These are phyloP conservation scores for Verruconis gallopava DNA, from an alignment of 2,329 filamentous ascomycete species.

Conservation along the genomic window DNA sequence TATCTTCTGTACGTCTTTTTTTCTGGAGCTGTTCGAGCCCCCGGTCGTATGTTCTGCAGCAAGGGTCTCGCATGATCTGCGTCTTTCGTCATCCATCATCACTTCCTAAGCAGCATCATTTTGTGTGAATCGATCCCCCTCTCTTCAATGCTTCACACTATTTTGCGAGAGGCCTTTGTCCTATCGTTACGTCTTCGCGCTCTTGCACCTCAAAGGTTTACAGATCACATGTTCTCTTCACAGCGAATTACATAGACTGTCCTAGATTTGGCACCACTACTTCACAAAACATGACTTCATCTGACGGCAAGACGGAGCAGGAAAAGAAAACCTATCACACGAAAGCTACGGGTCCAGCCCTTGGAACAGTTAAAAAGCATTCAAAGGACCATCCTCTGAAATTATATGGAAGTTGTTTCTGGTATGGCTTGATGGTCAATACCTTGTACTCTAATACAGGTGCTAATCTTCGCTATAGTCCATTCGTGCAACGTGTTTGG, in stretches of 20 bases:
- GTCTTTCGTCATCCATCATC: background rate
- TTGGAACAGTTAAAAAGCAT: conserved; percentile 56
- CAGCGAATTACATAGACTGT: no score
- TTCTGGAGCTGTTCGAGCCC: background rate
- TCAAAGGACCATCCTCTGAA: conserved; percentile 59
- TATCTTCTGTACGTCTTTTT: no score
- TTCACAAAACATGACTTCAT: background rate
- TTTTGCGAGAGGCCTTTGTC: no score
- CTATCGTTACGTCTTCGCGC: no score
- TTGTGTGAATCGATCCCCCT: no score
- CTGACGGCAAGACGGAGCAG: conserved; percentile 4
- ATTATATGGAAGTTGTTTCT: conserved; percentile 73
- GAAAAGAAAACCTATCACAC: conserved; percentile 54
- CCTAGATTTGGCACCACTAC: no score
- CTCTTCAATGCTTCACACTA: no score
- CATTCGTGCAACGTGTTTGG: conserved; percentile 50
- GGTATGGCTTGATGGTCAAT: conserved; percentile 37
- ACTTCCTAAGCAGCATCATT: no score
- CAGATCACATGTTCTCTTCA: no score
- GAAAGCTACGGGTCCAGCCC: conserved; percentile 58
- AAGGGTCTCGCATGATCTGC: background rate
- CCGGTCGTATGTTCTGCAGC: background rate
- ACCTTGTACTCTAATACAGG: no score
- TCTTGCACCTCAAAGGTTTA: no score
- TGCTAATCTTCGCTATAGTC: conserved; percentile 2